A percentile compares a stretch with the other conserved stretches of the same genome.
Conservation (phyloP, 1,284 basidiomycete genomes). For the Sporisorium iseilematis-ciliati region DNA sequence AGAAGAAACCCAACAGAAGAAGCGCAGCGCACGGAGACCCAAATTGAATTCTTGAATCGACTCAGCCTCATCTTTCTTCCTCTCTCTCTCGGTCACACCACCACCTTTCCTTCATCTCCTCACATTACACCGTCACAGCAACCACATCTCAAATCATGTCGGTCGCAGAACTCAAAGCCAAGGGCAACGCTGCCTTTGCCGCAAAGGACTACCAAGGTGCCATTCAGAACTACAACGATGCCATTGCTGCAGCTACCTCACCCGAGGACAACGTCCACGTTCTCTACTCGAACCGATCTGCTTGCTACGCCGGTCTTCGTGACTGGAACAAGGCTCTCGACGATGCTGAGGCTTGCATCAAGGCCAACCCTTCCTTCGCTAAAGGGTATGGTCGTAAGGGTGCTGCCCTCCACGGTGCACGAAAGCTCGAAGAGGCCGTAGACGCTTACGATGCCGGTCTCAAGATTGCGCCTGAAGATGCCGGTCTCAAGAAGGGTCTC, state of each 20-base stretch:
- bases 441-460: constrained; percentile 83
- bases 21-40: constrained; percentile 2
- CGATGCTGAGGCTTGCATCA: constrained; percentile 85
- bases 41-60: background rate
- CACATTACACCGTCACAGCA: background rate
- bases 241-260: constrained; percentile 65
- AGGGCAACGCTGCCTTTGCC: constrained; percentile 69
- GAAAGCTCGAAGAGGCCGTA: constrained; percentile 84
- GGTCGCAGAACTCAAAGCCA: constrained; percentile 67
- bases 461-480: constrained; percentile 81
- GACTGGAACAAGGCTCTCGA: constrained; percentile 82
- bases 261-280: constrained; percentile 75
- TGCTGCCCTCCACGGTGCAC: constrained; percentile 89
- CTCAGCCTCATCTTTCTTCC: background rate
- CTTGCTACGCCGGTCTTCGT: constrained; percentile 85
- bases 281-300: constrained; percentile 92
- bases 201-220: constrained; percentile 66
- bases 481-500: constrained; percentile 85
- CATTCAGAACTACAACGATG: constrained; percentile 64
- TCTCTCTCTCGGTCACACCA: background rate
- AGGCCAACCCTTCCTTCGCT: constrained; percentile 83
- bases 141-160: constrained; percentile 46
- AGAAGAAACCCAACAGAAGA: constrained; percentile 2
- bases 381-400: constrained; percentile 95
- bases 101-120: background rate